These are phyloP conservation scores for Vigna hirtella DNA, from an alignment of 306 rosid species.

Conservation along the genomic window DNA sequence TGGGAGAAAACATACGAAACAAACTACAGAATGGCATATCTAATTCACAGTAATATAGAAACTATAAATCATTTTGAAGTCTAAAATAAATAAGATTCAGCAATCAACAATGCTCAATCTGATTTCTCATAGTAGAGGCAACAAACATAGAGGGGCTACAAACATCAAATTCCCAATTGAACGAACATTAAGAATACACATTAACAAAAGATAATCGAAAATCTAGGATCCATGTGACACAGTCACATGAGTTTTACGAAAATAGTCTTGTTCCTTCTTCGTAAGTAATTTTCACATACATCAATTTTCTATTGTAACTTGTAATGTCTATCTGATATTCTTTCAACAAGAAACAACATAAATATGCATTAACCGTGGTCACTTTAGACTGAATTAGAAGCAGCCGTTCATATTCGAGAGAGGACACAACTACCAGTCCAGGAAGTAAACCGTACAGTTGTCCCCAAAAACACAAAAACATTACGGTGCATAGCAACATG, in stretches of 20 bases:
- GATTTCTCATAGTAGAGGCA: background rate
- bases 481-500: background rate
- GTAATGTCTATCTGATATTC: background rate
- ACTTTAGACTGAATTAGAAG: background rate
- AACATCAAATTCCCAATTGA: background rate
- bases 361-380: background rate
- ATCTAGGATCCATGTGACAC: background rate
- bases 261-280: background rate
- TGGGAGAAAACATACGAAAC: background rate
- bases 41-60: background rate
- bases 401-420: background rate
- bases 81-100: constrained; percentile 7
- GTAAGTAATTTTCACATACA: background rate
- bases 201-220: background rate
- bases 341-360: background rate
- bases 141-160: background rate
- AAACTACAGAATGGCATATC: background rate
- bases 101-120: background rate
- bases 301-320: background rate
- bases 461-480: background rate
- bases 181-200: background rate
- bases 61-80: background rate
- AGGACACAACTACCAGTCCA: background rate
- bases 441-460: background rate
- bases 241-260: background rate